These are phyloP conservation scores for Cystofilobasidium bisporidii DNA, from an alignment of 768 basidiomycete genomes.

Conservation along the genomic window DNA sequence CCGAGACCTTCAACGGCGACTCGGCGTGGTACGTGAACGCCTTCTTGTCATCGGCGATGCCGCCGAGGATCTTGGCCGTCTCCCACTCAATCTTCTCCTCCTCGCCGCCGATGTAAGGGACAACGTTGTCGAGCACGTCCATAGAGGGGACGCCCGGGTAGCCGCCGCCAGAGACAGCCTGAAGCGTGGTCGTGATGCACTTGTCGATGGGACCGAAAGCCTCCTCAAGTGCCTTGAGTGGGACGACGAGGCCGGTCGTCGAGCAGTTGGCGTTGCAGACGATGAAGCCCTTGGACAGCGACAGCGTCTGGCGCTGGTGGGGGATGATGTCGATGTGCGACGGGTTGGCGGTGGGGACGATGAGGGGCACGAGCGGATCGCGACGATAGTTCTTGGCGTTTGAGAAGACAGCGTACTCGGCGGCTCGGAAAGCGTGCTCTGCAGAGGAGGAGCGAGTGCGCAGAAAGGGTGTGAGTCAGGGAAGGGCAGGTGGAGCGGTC, in stretches of 20 bases:
- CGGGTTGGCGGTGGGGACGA: conserved; percentile 92
- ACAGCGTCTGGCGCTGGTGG: conserved; percentile 64
- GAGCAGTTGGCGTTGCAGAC: conserved; percentile 98
- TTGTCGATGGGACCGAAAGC: conserved; percentile 90
- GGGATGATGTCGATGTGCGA: conserved; percentile 71
- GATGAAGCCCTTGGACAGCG: conserved; percentile 68
- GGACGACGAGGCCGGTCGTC: conserved; percentile 83
- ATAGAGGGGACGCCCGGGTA: conserved; percentile 85
- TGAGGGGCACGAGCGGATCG: conserved; percentile 83
- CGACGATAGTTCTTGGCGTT: conserved; percentile 94
- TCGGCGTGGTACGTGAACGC: conserved; percentile 74
- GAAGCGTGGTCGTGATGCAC: conserved; percentile 87
- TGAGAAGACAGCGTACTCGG: conserved; percentile 86
- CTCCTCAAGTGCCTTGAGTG: conserved; percentile 79
- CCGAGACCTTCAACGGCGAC: conserved; percentile 79
- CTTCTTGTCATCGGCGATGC: conserved; percentile 49
- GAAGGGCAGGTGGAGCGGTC: neutral
- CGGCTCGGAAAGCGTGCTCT: conserved; percentile 78
- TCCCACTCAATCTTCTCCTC: conserved; percentile 99
- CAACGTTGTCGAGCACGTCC: conserved; percentile 91
- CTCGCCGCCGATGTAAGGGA: conserved; percentile 87
- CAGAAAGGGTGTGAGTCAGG: neutral
- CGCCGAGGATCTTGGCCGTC: conserved; percentile 90
- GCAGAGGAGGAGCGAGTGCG: conserved; percentile 14
- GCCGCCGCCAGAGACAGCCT: conserved; percentile 95